These are phyloP conservation scores for Adenanthera pavonina DNA, from an alignment of 306 rosid species.

Conservation along the genomic window DNA sequence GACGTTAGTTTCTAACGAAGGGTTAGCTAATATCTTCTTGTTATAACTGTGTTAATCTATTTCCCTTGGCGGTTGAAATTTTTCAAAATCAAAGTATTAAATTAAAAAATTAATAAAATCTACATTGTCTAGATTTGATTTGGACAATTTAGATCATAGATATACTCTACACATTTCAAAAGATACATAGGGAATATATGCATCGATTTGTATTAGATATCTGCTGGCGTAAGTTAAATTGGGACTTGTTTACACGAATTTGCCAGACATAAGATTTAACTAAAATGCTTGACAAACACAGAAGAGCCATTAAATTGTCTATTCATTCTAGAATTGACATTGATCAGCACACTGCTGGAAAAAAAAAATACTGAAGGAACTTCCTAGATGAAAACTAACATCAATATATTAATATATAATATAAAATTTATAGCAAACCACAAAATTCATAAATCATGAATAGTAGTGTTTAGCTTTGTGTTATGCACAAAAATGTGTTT, in stretches of 20 bases:
- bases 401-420: background rate
- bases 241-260: slow-evolving; percentile 15
- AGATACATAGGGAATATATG: background rate
- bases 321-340: slow-evolving; percentile 11
- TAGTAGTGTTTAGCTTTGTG: too few species aligned
- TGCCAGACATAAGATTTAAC: background rate
- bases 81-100: too few species aligned
- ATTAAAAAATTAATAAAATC: background rate
- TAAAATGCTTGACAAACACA: slow-evolving; percentile 3
- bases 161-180: background rate
- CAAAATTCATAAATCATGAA: too few species aligned
- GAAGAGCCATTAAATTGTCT: background rate
- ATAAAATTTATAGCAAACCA: too few species aligned
- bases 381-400: slow-evolving; percentile 20
- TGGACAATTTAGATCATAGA: background rate
- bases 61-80: too few species aligned
- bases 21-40: too few species aligned
- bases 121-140: background rate
- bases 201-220: background rate
- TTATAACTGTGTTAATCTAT: too few species aligned
- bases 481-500: too few species aligned
- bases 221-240: background rate
- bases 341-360: background rate
- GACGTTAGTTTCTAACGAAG: too few species aligned
- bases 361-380: slow-evolving; percentile 23